These are phyloP conservation scores for Colletotrichum liriopes DNA, from an alignment of 2,329 filamentous ascomycete genomes.

Conservation along the genomic window DNA sequence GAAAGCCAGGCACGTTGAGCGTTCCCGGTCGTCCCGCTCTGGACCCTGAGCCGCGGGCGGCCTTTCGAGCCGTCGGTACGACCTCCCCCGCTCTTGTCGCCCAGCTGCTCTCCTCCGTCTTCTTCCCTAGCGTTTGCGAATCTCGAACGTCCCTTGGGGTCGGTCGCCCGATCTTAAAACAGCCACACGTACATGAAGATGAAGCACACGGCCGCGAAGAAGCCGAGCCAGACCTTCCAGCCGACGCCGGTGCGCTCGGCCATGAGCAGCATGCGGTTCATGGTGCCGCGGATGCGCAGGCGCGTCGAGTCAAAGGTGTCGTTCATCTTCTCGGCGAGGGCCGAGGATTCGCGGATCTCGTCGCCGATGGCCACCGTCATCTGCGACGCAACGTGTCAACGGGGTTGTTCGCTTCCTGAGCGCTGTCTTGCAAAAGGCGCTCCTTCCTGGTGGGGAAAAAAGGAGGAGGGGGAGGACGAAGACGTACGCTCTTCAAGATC, in stretches of 20 bases:
- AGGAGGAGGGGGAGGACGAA: slow-evolving; percentile 17
- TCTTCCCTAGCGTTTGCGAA: neutral
- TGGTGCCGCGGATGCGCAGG: slow-evolving; percentile 86
- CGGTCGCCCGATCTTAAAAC: slow-evolving; percentile 67
- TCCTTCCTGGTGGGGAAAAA: neutral
- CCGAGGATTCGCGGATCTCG: slow-evolving; percentile 92
- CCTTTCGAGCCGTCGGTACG: neutral
- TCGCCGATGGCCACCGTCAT: slow-evolving; percentile 95
- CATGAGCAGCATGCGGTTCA: slow-evolving; percentile 98
- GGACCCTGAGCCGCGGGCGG: neutral
- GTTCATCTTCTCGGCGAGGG: slow-evolving; percentile 95
- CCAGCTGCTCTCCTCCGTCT: too few species aligned
- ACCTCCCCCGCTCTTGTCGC: neutral
- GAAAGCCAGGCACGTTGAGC: neutral
- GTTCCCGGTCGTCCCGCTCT: neutral
- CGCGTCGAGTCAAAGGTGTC: slow-evolving; percentile 91
- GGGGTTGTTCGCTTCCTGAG: neutral
- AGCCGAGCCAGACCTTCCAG: slow-evolving; percentile 94
- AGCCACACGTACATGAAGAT: slow-evolving; percentile 96
- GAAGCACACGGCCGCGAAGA: slow-evolving; percentile 86
- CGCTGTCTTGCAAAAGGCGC: too few species aligned
- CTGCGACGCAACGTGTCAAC: slow-evolving; percentile 59
- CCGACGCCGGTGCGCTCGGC: slow-evolving; percentile 93
- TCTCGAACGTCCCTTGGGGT: neutral
- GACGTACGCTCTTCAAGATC: slow-evolving; percentile 87